A percentile compares a stretch with the other conserved stretches of the same genome.
Conservation (phyloP, 495 filamentous ascomycete species). For the Penicillium canescens region DNA sequence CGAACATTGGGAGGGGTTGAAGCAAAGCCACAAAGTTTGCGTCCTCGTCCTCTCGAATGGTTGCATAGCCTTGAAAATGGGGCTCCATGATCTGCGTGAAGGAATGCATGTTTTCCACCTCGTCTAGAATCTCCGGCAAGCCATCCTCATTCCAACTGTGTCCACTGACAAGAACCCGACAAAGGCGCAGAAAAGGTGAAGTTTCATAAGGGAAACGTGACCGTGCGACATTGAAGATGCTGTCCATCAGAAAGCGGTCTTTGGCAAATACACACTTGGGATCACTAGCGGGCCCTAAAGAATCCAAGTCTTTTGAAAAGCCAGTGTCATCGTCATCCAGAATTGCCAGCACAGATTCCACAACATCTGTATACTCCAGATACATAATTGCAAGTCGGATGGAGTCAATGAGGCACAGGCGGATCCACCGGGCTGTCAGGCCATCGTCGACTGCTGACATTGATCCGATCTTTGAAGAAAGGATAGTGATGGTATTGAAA, state of each 20-base stretch:
- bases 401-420: slow-evolving; percentile 63
- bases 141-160: slow-evolving; percentile 48
- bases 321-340: slow-evolving; percentile 42
- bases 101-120: slow-evolving; percentile 62
- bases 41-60: slow-evolving; percentile 82
- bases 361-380: slow-evolving; percentile 66
- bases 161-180: slow-evolving; percentile 50
- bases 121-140: slow-evolving; percentile 47
- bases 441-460: slow-evolving; percentile 43
- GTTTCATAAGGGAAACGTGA: slow-evolving; percentile 86
- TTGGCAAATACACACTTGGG: slow-evolving; percentile 54
- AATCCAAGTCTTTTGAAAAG: slow-evolving; percentile 30
- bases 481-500: slow-evolving; percentile 61
- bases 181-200: slow-evolving; percentile 72
- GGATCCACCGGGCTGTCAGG: slow-evolving; percentile 46
- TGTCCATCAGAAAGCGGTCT: slow-evolving; percentile 54
- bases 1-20: slow-evolving; percentile 43
- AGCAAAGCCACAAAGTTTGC: slow-evolving; percentile 57
- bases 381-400: slow-evolving; percentile 56
- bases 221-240: slow-evolving; percentile 60
- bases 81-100: slow-evolving; percentile 72
- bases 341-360: slow-evolving; percentile 60
- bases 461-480: slow-evolving; percentile 46
- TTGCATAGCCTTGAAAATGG: slow-evolving; percentile 67
- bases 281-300: slow-evolving; percentile 39